Evolutionary conservation across 768 basidiomycete genomes (phyloP).

Genomic region (Strobilomyces dryophilus): DNA sequence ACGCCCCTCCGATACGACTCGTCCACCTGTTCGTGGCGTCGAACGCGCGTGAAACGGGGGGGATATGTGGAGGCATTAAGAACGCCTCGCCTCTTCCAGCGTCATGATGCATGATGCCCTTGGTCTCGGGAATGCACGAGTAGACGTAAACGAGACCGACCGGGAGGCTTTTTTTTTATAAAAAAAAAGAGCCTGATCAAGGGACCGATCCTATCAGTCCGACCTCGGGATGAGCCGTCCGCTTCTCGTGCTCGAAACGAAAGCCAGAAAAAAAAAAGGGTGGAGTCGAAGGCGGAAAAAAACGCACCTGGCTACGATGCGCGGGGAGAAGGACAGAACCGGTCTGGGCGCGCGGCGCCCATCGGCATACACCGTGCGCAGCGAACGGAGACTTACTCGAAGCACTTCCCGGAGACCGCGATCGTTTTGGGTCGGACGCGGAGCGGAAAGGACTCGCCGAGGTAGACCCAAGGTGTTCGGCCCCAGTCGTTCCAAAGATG

Average conservation of each 20-base stretch:
- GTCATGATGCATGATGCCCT: conserved; percentile 71
- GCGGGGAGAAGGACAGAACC: conserved; percentile 71
- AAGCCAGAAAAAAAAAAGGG: background rate
- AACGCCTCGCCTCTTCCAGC: conserved; percentile 47
- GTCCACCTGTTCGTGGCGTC: conserved; percentile 47
- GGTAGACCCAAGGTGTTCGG: conserved; percentile 71
- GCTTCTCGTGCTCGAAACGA: background rate
- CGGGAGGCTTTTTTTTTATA: conserved; percentile 56
- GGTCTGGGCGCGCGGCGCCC: conserved; percentile 30
- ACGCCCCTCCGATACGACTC: conserved; percentile 68
- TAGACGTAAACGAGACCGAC: conserved; percentile 72
- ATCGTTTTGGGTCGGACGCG: conserved; percentile 76
- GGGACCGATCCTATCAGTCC: conserved; percentile 54
- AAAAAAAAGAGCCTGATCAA: conserved; percentile 75
- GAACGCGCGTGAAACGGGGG: conserved; percentile 1
- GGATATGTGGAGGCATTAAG: too few relatives aligned
- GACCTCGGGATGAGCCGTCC: background rate
- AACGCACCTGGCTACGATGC: conserved; percentile 52
- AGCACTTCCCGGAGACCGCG: conserved; percentile 67
- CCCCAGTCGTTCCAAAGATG: conserved; percentile 75
- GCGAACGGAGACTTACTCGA: conserved; percentile 32
- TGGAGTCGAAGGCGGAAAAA: too few relatives aligned
- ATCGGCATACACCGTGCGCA: conserved; percentile 6
- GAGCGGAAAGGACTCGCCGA: conserved; percentile 79
- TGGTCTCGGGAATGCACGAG: conserved; percentile 77